A percentile compares a stretch with the other conserved stretches of the same genome.
Evolutionary conservation across 345 rosid genomes (phyloP).

Genomic region (Boechera retrofracta): DNA sequence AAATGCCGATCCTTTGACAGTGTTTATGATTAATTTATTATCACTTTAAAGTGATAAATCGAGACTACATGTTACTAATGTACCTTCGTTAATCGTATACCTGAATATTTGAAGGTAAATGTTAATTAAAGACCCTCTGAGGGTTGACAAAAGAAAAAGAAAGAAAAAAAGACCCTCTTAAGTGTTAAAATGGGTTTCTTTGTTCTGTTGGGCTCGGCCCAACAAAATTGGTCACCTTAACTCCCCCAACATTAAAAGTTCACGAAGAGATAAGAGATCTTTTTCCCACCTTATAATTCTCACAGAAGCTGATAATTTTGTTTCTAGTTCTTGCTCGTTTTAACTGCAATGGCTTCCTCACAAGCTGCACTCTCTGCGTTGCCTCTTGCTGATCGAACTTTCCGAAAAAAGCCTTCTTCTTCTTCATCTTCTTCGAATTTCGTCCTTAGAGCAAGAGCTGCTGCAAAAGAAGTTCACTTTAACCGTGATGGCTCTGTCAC

Average conservation of each 20-base stretch:
- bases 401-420: constrained; percentile 45
- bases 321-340: constrained; percentile 2
- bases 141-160: no score
- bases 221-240: neutral
- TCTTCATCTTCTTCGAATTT: constrained; percentile 27
- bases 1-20: no score
- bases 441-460: constrained; percentile 50
- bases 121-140: neutral
- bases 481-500: constrained; percentile 88
- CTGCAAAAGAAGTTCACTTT: constrained; percentile 77
- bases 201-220: neutral
- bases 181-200: no score
- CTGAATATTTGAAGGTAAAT: no score
- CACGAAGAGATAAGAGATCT: constrained; percentile 22
- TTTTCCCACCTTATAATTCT: constrained; percentile 36
- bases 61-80: neutral
- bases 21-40: no score
- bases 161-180: neutral
- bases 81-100: neutral
- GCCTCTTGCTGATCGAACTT: constrained; percentile 48
- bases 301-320: constrained; percentile 8
- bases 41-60: neutral
- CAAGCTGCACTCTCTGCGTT: constrained; percentile 61
- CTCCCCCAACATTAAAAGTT: neutral
- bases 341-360: constrained; percentile 57